A percentile compares a stretch with the other conserved stretches of the same genome.
Conservation (phyloP, 768 basidiomycete species). For the Agrocybe pediades region DNA sequence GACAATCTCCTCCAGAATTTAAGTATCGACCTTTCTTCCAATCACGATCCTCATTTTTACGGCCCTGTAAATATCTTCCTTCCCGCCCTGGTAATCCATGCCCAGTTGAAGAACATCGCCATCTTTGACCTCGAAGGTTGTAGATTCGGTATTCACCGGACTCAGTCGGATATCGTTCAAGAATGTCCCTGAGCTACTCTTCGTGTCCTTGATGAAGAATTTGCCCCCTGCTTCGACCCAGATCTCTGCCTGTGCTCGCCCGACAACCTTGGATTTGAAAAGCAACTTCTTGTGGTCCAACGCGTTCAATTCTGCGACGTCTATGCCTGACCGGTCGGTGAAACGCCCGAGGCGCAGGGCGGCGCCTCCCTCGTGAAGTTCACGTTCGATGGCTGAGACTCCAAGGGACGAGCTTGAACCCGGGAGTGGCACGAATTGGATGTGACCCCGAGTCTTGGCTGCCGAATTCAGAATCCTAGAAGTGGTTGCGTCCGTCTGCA, state of each 20-base stretch:
- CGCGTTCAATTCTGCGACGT: constrained; percentile 67
- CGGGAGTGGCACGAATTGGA: constrained; percentile 94
- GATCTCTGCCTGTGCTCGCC: constrained; percentile 91
- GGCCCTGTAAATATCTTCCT: constrained; percentile 95
- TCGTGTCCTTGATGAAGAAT: constrained; percentile 91
- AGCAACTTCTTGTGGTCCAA: constrained; percentile 83
- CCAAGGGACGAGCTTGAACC: constrained; percentile 86
- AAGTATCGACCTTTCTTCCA: too few relatives aligned
- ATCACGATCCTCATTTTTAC: constrained; percentile 95
- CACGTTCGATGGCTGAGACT: constrained; percentile 91
- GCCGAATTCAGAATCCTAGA: constrained; percentile 9
- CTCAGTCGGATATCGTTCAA: constrained; percentile 92
- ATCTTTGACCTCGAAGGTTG: constrained; percentile 80
- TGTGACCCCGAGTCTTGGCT: constrained; percentile 62
- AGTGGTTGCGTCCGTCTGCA: background rate
- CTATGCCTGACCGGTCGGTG: constrained; percentile 81
- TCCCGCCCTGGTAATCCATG: constrained; percentile 96
- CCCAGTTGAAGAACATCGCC: constrained; percentile 95
- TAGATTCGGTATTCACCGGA: constrained; percentile 78
- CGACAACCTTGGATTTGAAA: constrained; percentile 95
- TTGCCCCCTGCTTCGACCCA: constrained; percentile 72
- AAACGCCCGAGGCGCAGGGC: constrained; percentile 90
- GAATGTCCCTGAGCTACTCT: constrained; percentile 90
- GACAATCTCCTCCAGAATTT: too few relatives aligned
- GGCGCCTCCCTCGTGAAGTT: constrained; percentile 69